phyloP scores from a whole-genome alignment of 331 rosid genomes.

The Dryas integrifolia region DNA sequence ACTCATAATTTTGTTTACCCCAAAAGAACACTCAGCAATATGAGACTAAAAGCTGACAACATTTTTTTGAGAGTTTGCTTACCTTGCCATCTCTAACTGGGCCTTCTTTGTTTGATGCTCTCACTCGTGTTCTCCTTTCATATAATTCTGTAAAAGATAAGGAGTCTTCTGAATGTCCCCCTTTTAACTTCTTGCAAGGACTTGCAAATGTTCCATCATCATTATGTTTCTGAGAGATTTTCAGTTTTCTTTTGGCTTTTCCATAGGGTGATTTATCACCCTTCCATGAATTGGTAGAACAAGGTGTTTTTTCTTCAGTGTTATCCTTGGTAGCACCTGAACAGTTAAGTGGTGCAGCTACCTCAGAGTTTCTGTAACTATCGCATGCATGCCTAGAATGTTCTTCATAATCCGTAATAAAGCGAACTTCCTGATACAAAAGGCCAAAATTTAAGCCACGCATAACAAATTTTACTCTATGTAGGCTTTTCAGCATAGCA shows the following conservation, averaged over 20 bases:
- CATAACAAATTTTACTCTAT: not conserved
- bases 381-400: not conserved
- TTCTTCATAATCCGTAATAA: not conserved
- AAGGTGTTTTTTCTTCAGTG: constrained; percentile 1
- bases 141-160: not conserved
- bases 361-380: no score
- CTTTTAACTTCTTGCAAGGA: not conserved
- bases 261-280: not conserved
- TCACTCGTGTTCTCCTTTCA: not conserved
- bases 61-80: constrained; percentile 8
- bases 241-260: not conserved
- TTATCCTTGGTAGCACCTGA: not conserved
- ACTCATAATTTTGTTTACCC: not conserved
- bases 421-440: constrained; percentile 8
- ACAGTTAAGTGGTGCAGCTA: not conserved
- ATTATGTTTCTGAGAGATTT: not conserved
- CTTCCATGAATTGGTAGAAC: not conserved
- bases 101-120: not conserved
- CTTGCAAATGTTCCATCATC: constrained; percentile 2
- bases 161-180: not conserved
- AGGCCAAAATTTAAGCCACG: constrained; percentile 3
- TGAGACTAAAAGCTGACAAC: not conserved
- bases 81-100: constrained; percentile 1
- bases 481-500: not conserved
- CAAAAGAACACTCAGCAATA: not conserved